Base-by-base conservation (phyloP, 176 grass and related monocot species). In the Pontederia crassipes region DNA sequence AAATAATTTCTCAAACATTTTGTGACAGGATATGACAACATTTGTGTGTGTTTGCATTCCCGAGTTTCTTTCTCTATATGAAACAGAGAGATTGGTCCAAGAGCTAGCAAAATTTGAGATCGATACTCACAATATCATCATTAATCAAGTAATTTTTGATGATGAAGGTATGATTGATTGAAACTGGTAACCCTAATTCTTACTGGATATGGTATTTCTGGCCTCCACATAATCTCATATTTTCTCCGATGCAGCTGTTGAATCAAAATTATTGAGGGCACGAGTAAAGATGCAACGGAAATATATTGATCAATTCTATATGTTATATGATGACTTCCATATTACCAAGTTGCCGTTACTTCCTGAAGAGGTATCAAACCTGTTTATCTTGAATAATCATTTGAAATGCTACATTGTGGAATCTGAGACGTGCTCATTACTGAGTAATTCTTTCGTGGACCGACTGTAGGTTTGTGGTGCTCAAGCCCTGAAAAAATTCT, bases 41-140 rank as follows among this genome's bases (percentile, higher is more conserved):
- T 98, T 98, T 74, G 84, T 98, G 46, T 98, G 94, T 68, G 85
- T 98, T 48, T 98, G 94, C 72, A 98, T 98, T 59, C 94, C 94
- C 55, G 94, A 98, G 74, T 98, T 98, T 72, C 94, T 98, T 67
- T 98, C 94, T 61, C 81, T 98, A 12, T 98, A 98, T 81, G 94
- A 98, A 79, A 98, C 94, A 14, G 94, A 98, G 79, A 89, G 94
- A 78, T 82, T 98, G 82, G 94, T 98, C 59, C 94, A 98, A 89
- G 94, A 98, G 62, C 68, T 98, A 59, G 85, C 88, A 16, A 98
- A 89, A 67, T 98, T 98, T 16, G 81, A 98, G 78, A 98, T 98
- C 40, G 94, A 98, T 59, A 65, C 94, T 27, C 94, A 98, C 54
- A 93, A 89, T 77, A 89, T 98, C 76, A 98, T 98, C 46, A 83